Evolutionary conservation across 2,329 filamentous ascomycete genomes (phyloP).

Genomic region (Penicillium sp.): DNA sequence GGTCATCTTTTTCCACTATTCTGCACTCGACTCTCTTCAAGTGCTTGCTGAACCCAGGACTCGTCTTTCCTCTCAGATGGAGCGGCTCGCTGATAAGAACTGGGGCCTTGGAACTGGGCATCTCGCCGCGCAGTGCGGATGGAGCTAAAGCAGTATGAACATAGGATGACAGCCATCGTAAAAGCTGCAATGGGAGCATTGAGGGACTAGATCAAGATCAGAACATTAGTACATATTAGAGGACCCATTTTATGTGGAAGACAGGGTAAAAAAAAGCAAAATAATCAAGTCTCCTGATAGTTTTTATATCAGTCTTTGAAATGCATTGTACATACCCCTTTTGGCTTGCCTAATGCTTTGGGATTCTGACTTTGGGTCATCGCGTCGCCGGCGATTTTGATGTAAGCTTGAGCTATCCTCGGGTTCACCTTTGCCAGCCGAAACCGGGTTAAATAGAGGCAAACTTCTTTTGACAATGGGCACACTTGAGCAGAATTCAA

Average conservation of each 20-base stretch:
- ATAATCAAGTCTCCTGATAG: background rate
- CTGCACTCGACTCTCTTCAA: slow-evolving; percentile 31
- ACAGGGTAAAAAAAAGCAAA: background rate
- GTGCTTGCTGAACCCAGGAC: slow-evolving; percentile 33
- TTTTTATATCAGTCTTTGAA: background rate
- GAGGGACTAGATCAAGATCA: slow-evolving; percentile 42
- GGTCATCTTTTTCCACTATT: slow-evolving; percentile 15
- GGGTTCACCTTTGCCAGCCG: background rate
- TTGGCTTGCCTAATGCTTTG: slow-evolving; percentile 18
- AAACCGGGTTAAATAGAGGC: background rate
- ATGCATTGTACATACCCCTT: slow-evolving; percentile 16
- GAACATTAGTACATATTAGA: background rate
- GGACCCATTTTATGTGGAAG: background rate
- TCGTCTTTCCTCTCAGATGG: slow-evolving; percentile 30
- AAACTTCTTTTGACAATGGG: background rate
- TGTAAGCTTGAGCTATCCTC: background rate
- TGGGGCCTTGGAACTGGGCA: slow-evolving; percentile 54
- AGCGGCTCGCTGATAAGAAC: slow-evolving; percentile 44
- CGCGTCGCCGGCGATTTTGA: background rate
- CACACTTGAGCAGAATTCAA: background rate
- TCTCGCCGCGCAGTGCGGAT: slow-evolving; percentile 66
- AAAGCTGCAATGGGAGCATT: slow-evolving; percentile 62
- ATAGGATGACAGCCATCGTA: slow-evolving; percentile 60
- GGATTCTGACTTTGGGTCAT: slow-evolving; percentile 15
- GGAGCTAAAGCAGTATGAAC: slow-evolving; percentile 61